A percentile compares a stretch with the other conserved stretches of the same genome.
phyloP scores from a whole-genome alignment of 352 stramenopile genomes.

The Phytopythium aichiense region DNA sequence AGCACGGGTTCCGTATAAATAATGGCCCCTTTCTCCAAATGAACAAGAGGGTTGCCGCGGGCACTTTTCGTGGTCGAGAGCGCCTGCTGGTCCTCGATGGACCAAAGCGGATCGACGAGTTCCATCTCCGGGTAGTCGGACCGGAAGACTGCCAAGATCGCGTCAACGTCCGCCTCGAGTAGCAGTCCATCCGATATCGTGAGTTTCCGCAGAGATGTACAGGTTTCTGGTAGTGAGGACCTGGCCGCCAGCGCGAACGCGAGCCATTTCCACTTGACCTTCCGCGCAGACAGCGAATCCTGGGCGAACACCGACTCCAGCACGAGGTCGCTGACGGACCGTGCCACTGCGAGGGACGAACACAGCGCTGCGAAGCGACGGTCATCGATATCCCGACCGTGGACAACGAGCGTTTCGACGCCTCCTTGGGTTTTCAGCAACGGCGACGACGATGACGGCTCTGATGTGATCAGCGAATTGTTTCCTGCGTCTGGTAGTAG shows the following conservation, averaged over 20 bases:
- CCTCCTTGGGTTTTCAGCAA: background rate
- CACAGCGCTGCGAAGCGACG: slow-evolving; percentile 23
- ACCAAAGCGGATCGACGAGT: slow-evolving; percentile 30
- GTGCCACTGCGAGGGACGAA: slow-evolving; percentile 14
- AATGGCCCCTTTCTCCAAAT: slow-evolving; percentile 13
- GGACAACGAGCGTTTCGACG: slow-evolving; percentile 17
- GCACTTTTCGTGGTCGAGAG: background rate
- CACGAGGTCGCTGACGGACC: slow-evolving; percentile 12
- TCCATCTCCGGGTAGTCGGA: slow-evolving; percentile 16
- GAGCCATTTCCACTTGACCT: slow-evolving; percentile 25
- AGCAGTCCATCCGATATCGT: slow-evolving; percentile 15
- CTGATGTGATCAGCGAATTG: background rate
- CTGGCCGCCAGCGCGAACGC: slow-evolving; percentile 15
- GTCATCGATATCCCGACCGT: slow-evolving; percentile 22
- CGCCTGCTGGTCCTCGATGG: slow-evolving; percentile 17
- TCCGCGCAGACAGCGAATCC: slow-evolving; percentile 9
- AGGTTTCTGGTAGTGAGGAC: background rate
- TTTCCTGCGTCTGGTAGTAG: background rate
- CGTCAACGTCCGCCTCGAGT: slow-evolving; percentile 17
- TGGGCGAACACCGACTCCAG: slow-evolving; percentile 18
- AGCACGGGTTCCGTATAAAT: slow-evolving; percentile 26
- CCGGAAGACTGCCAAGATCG: slow-evolving; percentile 18
- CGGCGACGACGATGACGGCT: background rate
- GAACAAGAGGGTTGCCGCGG: background rate
- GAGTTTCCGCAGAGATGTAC: slow-evolving; percentile 10